These are phyloP conservation scores for Yamadazyma scolyti DNA, from an alignment of 805 yeast genomes.

Conservation along the genomic window DNA sequence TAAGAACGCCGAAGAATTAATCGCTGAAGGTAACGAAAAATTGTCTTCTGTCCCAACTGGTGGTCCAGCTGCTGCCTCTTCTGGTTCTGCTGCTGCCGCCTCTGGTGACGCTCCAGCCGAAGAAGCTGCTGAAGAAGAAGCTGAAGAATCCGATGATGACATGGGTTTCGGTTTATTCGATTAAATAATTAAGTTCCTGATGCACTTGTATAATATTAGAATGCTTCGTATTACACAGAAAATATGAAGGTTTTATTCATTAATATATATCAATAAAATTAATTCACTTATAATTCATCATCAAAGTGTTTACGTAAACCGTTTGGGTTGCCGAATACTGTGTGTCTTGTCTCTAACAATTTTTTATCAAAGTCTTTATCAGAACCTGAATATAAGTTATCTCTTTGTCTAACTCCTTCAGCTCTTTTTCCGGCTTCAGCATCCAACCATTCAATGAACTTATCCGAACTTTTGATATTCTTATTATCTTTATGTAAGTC, in stretches of 20 bases:
- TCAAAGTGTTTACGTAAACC: slow-evolving; percentile 56
- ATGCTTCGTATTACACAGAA: slow-evolving; percentile 5
- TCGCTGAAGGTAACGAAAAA: slow-evolving; percentile 91
- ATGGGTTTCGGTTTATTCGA: slow-evolving; percentile 46
- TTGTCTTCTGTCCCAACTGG: slow-evolving; percentile 76
- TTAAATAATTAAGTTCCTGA: slow-evolving; percentile 18
- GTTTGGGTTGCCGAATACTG: slow-evolving; percentile 73
- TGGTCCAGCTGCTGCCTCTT: slow-evolving; percentile 42
- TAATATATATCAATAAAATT: slow-evolving; percentile 1
- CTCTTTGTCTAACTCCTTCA: slow-evolving; percentile 20
- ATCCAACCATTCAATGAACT: slow-evolving; percentile 64
- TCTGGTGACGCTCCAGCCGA: slow-evolving; percentile 31
- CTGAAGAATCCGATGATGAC: slow-evolving; percentile 35
- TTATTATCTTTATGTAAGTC: slow-evolving; percentile 29
- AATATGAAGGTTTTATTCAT: slow-evolving; percentile 1
- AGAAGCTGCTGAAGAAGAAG: slow-evolving; percentile 41
- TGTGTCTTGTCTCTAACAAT: slow-evolving; percentile 49
- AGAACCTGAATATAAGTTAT: slow-evolving; percentile 22
- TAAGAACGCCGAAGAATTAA: slow-evolving; percentile 44
- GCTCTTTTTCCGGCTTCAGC: slow-evolving; percentile 29
- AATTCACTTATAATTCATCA: slow-evolving; percentile 3
- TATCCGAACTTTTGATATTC: slow-evolving; percentile 25
- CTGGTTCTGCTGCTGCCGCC: slow-evolving; percentile 32
- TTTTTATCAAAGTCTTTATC: slow-evolving; percentile 37
- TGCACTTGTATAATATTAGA: slow-evolving; percentile 9